A percentile compares a stretch with the other conserved stretches of the same genome.
These are phyloP conservation scores for Sarcomyxa edulis DNA, from an alignment of 768 basidiomycete genomes.

Conservation along the genomic window DNA sequence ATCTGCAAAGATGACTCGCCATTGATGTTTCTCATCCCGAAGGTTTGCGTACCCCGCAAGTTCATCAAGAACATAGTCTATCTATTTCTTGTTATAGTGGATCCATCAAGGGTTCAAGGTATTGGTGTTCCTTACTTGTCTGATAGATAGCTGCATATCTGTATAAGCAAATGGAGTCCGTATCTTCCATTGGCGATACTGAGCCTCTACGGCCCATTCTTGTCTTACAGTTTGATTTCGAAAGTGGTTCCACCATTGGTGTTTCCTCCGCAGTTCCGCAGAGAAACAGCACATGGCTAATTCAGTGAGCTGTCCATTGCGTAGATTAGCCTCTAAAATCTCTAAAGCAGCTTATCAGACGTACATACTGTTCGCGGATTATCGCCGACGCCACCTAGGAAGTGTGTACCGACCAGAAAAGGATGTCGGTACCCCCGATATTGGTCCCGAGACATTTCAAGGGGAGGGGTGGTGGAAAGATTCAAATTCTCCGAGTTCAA, in stretches of 20 bases:
- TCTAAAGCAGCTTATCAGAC: too few species aligned
- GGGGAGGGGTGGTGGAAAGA: too few species aligned
- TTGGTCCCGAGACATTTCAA: slow-evolving; percentile 13
- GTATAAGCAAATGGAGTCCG: slow-evolving; percentile 26
- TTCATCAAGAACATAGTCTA: slow-evolving; percentile 45
- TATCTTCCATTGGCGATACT: slow-evolving; percentile 24
- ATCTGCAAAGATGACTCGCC: slow-evolving; percentile 21
- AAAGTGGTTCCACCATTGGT: slow-evolving; percentile 35
- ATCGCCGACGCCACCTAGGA: slow-evolving; percentile 42
- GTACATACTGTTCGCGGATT: slow-evolving; percentile 38
- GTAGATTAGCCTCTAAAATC: too few species aligned
- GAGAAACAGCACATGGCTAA: slow-evolving; percentile 46
- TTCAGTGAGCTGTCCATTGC: slow-evolving; percentile 33
- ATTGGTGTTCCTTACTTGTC: too few species aligned
- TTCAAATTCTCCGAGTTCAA: too few species aligned
- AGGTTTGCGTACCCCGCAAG: slow-evolving; percentile 38
- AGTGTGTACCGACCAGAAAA: slow-evolving; percentile 39
- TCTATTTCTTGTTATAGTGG: slow-evolving; percentile 17
- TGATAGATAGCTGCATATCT: slow-evolving; percentile 27
- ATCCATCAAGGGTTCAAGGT: slow-evolving; percentile 3
- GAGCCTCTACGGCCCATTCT: slow-evolving; percentile 26
- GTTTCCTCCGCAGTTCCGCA: slow-evolving; percentile 31
- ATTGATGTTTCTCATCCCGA: slow-evolving; percentile 28
- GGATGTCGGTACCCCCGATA: slow-evolving; percentile 43
- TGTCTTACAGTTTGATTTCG: slow-evolving; percentile 18